Evolutionary conservation across 208 protist species (phyloP).

Genomic region (Naegleria lovaniensis): DNA sequence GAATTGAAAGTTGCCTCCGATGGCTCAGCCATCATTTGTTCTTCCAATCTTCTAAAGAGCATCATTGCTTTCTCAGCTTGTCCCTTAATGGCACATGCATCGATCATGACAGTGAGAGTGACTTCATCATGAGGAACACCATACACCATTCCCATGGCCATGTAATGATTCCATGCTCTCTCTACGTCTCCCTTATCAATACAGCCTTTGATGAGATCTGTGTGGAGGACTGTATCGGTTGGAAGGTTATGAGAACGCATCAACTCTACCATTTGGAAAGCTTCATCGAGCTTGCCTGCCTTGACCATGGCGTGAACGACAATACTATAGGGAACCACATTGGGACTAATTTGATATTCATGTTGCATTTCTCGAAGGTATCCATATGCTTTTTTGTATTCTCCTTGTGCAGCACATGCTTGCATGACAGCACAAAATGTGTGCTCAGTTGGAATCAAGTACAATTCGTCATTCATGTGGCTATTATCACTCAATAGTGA

Average conservation of each 20-base stretch:
- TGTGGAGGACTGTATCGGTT: conserved; percentile 6
- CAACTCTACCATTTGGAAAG: not conserved
- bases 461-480: not conserved
- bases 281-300: not conserved
- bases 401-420: not conserved
- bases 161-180: conserved; percentile 21
- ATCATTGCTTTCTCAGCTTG: not conserved
- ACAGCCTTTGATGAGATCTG: not conserved
- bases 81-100: not conserved
- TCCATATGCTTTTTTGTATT: not conserved
- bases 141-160: not conserved
- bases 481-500: not conserved
- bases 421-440: not conserved
- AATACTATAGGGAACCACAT: not conserved
- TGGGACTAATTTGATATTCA: not conserved
- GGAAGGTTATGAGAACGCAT: not conserved
- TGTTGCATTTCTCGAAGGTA: not conserved
- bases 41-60: not conserved
- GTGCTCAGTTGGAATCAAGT: not conserved
- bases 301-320: not conserved
- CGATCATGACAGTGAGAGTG: not conserved
- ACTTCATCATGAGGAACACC: not conserved
- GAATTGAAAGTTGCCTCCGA: not conserved
- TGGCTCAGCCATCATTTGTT: not conserved
- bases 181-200: not conserved